Evolutionary conservation across 1,284 basidiomycete genomes (phyloP).

Genomic region (Mrakiaceae sp.): DNA sequence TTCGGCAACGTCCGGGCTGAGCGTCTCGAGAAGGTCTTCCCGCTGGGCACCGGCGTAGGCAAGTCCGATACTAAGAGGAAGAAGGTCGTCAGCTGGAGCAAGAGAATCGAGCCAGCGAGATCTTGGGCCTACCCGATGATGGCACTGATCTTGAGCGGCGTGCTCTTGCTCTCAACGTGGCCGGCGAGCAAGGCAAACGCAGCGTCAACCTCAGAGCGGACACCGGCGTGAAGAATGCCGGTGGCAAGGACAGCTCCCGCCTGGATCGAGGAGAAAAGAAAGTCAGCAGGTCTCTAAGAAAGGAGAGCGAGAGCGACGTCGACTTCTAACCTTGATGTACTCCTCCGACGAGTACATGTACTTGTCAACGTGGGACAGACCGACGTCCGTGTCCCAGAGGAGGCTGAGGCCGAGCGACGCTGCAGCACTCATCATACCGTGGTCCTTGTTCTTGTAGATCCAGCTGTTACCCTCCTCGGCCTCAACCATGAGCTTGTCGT

Average conservation of each 20-base stretch:
- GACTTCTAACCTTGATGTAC: slow-evolving; percentile 64
- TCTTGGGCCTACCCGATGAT: slow-evolving; percentile 51
- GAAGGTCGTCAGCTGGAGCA: not conserved
- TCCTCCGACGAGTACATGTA: slow-evolving; percentile 96
- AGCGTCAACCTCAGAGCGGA: slow-evolving; percentile 88
- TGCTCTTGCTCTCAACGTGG: slow-evolving; percentile 78
- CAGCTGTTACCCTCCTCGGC: slow-evolving; percentile 93
- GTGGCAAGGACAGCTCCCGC: slow-evolving; percentile 92
- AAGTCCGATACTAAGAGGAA: slow-evolving; percentile 55
- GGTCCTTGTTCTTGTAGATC: slow-evolving; percentile 99
- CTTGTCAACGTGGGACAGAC: slow-evolving; percentile 90
- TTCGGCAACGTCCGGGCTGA: slow-evolving; percentile 72
- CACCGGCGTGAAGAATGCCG: slow-evolving; percentile 80
- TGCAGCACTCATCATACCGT: slow-evolving; percentile 92
- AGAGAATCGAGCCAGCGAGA: not conserved
- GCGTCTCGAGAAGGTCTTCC: slow-evolving; percentile 65
- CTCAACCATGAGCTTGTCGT: slow-evolving; percentile 95
- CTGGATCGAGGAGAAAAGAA: slow-evolving; percentile 29
- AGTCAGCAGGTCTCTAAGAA: not conserved
- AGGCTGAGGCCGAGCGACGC: slow-evolving; percentile 87
- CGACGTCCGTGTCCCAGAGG: slow-evolving; percentile 93
- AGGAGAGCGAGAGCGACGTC: not conserved
- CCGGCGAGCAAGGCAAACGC: slow-evolving; percentile 85
- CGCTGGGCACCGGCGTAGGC: slow-evolving; percentile 90
- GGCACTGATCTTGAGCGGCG: slow-evolving; percentile 72